Evolutionary conservation across 257 asterid genomes (phyloP), one percentile per base, ranked within the genome.

Genomic region (Penstemon davidsonii): DNA sequence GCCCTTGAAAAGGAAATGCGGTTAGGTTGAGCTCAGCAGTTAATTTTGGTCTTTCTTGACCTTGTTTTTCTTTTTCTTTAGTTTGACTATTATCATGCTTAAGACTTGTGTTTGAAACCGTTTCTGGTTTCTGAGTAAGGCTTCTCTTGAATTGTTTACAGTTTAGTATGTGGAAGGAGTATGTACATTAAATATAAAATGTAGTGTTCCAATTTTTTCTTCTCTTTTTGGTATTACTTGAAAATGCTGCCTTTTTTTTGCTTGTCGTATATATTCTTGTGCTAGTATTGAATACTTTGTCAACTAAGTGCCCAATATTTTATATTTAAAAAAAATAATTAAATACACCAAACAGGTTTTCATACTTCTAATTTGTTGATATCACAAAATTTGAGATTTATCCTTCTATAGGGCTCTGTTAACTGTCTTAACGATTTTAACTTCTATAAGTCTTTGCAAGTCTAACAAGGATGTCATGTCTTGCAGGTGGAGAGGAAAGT

Each of bases 401-500:
- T 8, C 41, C 41, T 36, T 55, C 37, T 19, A 3, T 6, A 8
- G 18, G 54, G 6, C 0, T 63, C 46, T 43, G 40, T 37, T 42
- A 52, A 39, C 38, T 57, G 19, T 53, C 49, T 54, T 66, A 47
- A 5, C 52, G 39, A 43, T 56, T 55, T 60, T 40, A 36, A 44
- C 40, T 49, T 46, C 25, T 41, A 40, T 15, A 42, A 13, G 15
- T 70, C 43, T 64, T 52, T 11, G 12, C 60, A 70, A 43, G 11
- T 49, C 67, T 62, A 55, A 68, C 36, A 60, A 52, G 54, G 47
- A 10, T 55, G 70, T 73, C 64, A 49, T 73, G 62, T 62, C 61
- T 54, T 83, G 75, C 84, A 91, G 97, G 99, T 64, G 97, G 97
- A 73, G 99, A 94, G 85, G 84, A 84, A 71, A 87, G 74, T 70